These are phyloP conservation scores for Fonsecaea nubica DNA, from an alignment of 2,329 filamentous ascomycete species.

Conservation along the genomic window DNA sequence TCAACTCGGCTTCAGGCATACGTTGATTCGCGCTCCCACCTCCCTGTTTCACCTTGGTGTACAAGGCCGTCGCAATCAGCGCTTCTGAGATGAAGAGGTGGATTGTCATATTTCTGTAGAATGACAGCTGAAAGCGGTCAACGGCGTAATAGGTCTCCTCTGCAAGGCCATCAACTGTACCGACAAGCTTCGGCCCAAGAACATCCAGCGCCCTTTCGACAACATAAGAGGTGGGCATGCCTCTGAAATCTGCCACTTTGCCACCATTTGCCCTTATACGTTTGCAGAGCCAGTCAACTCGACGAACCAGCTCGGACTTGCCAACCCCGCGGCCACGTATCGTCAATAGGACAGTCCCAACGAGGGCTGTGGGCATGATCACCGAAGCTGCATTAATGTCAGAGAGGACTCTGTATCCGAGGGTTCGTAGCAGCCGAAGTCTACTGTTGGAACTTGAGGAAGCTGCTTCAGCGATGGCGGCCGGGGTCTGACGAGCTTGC, in stretches of 20 bases:
- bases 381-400: constrained; percentile 97
- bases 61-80: constrained; percentile 86
- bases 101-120: constrained; percentile 99
- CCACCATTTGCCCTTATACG: constrained; percentile 86
- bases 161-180: constrained; percentile 75
- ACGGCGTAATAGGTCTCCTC: constrained; percentile 95
- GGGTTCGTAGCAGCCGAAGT: constrained; percentile 77
- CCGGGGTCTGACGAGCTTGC: constrained; percentile 56
- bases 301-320: constrained; percentile 79
- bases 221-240: constrained; percentile 77
- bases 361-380: constrained; percentile 96
- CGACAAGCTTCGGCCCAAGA: constrained; percentile 85
- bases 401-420: constrained; percentile 89
- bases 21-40: constrained; percentile 82
- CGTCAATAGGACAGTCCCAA: constrained; percentile 90
- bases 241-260: constrained; percentile 90
- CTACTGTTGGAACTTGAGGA: constrained; percentile 52
- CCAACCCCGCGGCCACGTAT: constrained; percentile 90
- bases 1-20: constrained; percentile 75
- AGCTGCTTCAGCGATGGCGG: constrained; percentile 50
- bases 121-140: constrained; percentile 94
- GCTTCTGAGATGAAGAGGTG: constrained; percentile 96
- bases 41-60: constrained; percentile 86
- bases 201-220: constrained; percentile 91
- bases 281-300: constrained; percentile 87